A percentile compares a stretch with the other conserved stretches of the same genome.
phyloP scores from a whole-genome alignment of 2,329 filamentous ascomycete genomes.

The Furcasterigmium furcatum region DNA sequence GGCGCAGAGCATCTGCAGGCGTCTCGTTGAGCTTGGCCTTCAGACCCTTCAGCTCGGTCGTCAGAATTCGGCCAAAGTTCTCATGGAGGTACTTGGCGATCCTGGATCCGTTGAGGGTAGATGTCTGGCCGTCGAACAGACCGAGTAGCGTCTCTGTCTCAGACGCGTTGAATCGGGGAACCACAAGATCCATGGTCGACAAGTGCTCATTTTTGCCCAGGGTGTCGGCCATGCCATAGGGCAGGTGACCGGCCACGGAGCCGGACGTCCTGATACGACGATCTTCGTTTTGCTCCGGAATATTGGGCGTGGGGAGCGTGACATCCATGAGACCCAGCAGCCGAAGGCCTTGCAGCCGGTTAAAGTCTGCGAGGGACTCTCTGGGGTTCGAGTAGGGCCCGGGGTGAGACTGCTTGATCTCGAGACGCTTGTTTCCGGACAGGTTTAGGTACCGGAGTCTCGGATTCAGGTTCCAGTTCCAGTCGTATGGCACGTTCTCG shows the following conservation, averaged over 20 bases:
- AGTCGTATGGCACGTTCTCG: constrained; percentile 97
- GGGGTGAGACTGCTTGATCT: constrained; percentile 72
- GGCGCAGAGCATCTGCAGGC: constrained; percentile 76
- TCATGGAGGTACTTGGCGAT: constrained; percentile 96
- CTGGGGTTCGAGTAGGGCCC: constrained; percentile 51
- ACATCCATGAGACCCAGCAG: constrained; percentile 97
- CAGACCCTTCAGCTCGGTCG: constrained; percentile 73
- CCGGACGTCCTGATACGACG: constrained; percentile 94
- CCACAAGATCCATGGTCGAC: constrained; percentile 92
- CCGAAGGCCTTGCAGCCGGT: constrained; percentile 75
- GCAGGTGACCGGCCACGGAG: constrained; percentile 84
- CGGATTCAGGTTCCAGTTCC: constrained; percentile 99
- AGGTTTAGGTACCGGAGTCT: constrained; percentile 94
- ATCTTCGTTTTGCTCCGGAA: constrained; percentile 94
- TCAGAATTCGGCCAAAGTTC: constrained; percentile 85
- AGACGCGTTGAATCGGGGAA: constrained; percentile 85
- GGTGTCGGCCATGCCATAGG: constrained; percentile 97
- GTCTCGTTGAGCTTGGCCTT: constrained; percentile 67
- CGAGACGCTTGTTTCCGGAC: constrained; percentile 92
- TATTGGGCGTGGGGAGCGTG: constrained; percentile 86
- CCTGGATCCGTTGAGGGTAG: constrained; percentile 87
- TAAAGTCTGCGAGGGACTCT: constrained; percentile 85
- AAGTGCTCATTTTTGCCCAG: constrained; percentile 90
- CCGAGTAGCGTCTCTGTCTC: constrained; percentile 89
- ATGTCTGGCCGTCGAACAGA: constrained; percentile 93